phyloP scores from a whole-genome alignment of 2,329 filamentous ascomycete species.

The Colletotrichum filicis region DNA sequence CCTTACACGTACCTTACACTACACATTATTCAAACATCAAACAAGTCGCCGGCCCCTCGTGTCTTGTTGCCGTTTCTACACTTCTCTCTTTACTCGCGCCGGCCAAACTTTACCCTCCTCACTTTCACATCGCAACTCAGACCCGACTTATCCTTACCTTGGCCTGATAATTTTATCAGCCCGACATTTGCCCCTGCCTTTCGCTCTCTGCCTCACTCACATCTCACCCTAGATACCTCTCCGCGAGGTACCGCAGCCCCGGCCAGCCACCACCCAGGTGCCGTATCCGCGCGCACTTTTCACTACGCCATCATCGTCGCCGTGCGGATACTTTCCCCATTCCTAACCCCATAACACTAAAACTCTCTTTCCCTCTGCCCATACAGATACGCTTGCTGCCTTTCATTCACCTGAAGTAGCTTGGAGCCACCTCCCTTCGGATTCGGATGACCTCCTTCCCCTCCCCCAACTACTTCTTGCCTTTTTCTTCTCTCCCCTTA shows the following conservation, averaged over 20 bases:
- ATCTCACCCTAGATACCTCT: not conserved
- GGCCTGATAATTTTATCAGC: not conserved
- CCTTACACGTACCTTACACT: not conserved
- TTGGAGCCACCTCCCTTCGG: not conserved
- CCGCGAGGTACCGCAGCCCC: not conserved
- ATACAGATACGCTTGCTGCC: not conserved
- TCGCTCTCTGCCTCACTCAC: not conserved
- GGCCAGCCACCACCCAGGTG: not conserved
- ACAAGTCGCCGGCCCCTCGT: not conserved
- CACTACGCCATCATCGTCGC: not conserved
- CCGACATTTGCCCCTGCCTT: not conserved
- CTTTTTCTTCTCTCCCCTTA: constrained; percentile 8
- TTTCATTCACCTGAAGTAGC: constrained; percentile 31
- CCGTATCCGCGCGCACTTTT: constrained; percentile 8
- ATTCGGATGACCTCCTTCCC: constrained; percentile 21
- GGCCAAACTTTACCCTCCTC: not conserved
- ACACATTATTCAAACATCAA: not conserved
- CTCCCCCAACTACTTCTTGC: not conserved
- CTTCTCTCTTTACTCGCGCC: not conserved
- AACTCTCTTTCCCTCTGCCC: constrained; percentile 26
- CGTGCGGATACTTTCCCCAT: constrained; percentile 30
- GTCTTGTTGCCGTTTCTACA: not conserved
- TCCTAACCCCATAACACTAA: constrained; percentile 13
- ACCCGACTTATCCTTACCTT: not conserved
- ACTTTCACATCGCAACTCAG: not conserved